Base-by-base conservation (phyloP, 768 basidiomycete genomes). In the Collybia sordida region DNA sequence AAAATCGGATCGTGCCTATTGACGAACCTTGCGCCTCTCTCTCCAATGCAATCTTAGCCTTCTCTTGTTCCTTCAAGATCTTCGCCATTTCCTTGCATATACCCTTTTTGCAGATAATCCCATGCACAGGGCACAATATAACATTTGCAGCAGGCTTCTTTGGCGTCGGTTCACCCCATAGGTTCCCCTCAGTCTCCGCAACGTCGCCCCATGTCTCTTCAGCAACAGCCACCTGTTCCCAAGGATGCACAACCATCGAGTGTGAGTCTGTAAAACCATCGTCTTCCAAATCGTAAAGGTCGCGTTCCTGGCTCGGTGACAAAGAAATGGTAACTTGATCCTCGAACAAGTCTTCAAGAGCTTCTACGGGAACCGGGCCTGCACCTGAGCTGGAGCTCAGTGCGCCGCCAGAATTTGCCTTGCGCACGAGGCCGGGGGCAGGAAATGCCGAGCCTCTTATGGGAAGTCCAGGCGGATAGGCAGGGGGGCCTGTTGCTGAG, bases 61-160 rank as follows among this genome's bases (percentile, higher is more conserved):
- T 57, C 44, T 57, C 57, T 55, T 61, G 53, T 53, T 64, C 61
- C 55, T 53, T 62, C 47, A 67, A 34, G 19, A 62, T 43, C 49
- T 59, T 60, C 39, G 64, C 57, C 58, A 66, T 61, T 54, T 66
- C 70, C 15, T 47, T 47, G 41, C 72, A 74, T 1, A 72, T 67
- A 23, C 70, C 71, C 58, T 70, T 70, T 59, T 67, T 70, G 42
- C 72, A 72, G 15, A 61, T 50, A 18, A 58, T 54, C 36, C 56
- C 53, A 53, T 71, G 70, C 28, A 59, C 61, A 0, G 59, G 59
- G 45, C 71, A 72, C 39, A 64, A n/a, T 8, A 64, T 49, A 11
- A 50, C 52, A 34, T 46, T 47, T 17, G 40, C 47, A 34, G 24
- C 5, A 43, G 47, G 48, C 41, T 50, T 54, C 31, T 54, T 54